Percentiles rank a stretch among this genome's conserved stretches.
phyloP scores from a whole-genome alignment of 1,139 yeast genomes.

The Lizanozyma gosingica region DNA sequence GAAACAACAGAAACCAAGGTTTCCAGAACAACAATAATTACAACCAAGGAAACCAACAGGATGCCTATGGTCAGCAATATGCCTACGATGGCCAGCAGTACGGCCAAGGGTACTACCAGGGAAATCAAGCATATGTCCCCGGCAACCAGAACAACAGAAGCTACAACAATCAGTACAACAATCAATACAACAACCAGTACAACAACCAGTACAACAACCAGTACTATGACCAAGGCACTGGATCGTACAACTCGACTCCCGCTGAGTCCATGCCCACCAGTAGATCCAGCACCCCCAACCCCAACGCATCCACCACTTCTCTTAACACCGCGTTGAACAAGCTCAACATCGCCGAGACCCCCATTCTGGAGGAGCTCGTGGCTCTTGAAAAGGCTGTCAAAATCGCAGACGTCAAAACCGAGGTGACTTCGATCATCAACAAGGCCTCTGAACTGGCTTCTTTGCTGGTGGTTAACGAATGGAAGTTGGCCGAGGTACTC shows the following conservation, averaged over 20 bases:
- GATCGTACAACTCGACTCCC: constrained; percentile 16
- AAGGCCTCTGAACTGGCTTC: constrained; percentile 23
- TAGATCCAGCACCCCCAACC: constrained; percentile 29
- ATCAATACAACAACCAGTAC: background rate
- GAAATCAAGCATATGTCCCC: background rate
- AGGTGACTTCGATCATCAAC: constrained; percentile 49
- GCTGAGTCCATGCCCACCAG: constrained; percentile 30
- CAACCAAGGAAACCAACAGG: constrained; percentile 3
- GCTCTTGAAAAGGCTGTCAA: constrained; percentile 49
- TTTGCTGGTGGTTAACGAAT: constrained; percentile 44
- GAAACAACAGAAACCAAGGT: constrained; percentile 3
- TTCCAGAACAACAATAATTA: constrained; percentile 2
- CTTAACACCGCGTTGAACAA: constrained; percentile 63
- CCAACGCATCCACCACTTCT: constrained; percentile 50
- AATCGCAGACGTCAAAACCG: constrained; percentile 57
- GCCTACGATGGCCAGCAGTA: no score
- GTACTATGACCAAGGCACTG: background rate
- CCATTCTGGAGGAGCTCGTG: constrained; percentile 53
- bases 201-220: constrained; percentile 1
- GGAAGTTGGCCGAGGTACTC: constrained; percentile 57
- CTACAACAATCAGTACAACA: constrained; percentile 1
- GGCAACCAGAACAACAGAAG: constrained; percentile 4
- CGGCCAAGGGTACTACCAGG: constrained; percentile 8
- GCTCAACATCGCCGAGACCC: constrained; percentile 48
- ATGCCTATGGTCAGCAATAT: no score